Base-by-base conservation (phyloP, 768 basidiomycete species). In the Auriscalpium orientale region DNA sequence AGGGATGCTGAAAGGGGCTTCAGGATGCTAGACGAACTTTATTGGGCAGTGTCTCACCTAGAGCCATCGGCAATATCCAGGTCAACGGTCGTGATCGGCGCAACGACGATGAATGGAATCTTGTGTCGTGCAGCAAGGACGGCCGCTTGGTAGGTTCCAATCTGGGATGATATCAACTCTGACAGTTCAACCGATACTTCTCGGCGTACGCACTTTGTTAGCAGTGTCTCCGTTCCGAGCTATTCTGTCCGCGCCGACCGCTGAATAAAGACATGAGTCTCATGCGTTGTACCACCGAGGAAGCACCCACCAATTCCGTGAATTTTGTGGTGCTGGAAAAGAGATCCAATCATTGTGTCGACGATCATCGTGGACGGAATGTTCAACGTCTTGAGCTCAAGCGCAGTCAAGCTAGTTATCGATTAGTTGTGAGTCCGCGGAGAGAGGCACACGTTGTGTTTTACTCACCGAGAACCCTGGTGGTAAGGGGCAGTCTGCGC, bases 101-200 rank as follows among this genome's bases (percentile, higher is more conserved):
- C 95, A 35, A 94, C 89, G 15, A 97, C 92, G 66, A 97, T 84
- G 69, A 98, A 95, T 2, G 92, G 90, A 28, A 95, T 89, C 9
- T 80, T 79, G 70, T 95, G 93, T 28, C 91, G 80, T 54, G 86
- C 84, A 3, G 94, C 92, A 33, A 97, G 76, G 20, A 95, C 91
- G 6, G 95, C 93, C 16, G 95, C 93, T 64, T 98, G 95, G 74
- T 95, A 98, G 0, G 95, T 97, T 50, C 94, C 94, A 66, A 98
- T 89, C 77, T 79, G 62, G 13, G 16, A 16, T 8, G 48, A 35
- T 4, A 28, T 28, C 28, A 28, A 7, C 28, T 28, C 35, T 40
- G 34, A 49, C 52, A 12, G 38, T 20, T 9, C 34, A 33, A 13
- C 43, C n/a, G 33, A 21, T 33, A 47, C 37, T 16, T 43, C 51